Conservation (phyloP, 768 basidiomycete species). For the Hemileccinum impolitum region DNA sequence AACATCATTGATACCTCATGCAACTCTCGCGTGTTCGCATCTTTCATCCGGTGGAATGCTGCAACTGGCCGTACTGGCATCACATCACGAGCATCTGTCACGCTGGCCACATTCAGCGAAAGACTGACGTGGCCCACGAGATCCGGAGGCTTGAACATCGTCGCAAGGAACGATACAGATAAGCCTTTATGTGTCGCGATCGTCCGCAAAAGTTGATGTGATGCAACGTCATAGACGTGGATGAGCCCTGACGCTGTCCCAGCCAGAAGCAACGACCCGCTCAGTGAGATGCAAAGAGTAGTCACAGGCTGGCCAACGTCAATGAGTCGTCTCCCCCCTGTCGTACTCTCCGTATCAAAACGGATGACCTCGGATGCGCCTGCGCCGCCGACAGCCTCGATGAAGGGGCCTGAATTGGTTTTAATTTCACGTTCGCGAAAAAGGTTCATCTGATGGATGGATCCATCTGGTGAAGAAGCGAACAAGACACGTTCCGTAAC, state of each 20-base stretch:
- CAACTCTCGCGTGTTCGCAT: conserved; percentile 58
- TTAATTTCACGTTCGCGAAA: conserved; percentile 62
- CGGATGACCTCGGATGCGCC: conserved; percentile 70
- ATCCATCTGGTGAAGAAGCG: conserved; percentile 73
- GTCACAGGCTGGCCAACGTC: conserved; percentile 69
- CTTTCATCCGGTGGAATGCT: conserved; percentile 72
- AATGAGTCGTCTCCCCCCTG: conserved; percentile 59
- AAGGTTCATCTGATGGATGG: conserved; percentile 76
- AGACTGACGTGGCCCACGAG: conserved; percentile 78
- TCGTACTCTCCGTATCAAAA: conserved; percentile 49
- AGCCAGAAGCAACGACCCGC: conserved; percentile 73
- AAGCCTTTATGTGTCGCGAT: conserved; percentile 68
- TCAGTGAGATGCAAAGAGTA: conserved; percentile 71
- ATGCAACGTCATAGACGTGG: conserved; percentile 82
- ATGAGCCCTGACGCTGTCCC: conserved; percentile 75
- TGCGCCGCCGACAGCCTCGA: conserved; percentile 74
- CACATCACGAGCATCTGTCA: conserved; percentile 46
- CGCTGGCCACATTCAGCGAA: conserved; percentile 34
- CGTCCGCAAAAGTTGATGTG: conserved; percentile 84
- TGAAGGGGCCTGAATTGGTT: conserved; percentile 40
- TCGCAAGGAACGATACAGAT: conserved; percentile 68
- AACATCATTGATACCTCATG: conserved; percentile 71
- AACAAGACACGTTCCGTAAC: conserved; percentile 86
- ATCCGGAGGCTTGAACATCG: conserved; percentile 84
- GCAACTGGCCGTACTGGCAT: conserved; percentile 64